Base-by-base conservation (phyloP, 352 stramenopile genomes). In the Phytophthora syringae region DNA sequence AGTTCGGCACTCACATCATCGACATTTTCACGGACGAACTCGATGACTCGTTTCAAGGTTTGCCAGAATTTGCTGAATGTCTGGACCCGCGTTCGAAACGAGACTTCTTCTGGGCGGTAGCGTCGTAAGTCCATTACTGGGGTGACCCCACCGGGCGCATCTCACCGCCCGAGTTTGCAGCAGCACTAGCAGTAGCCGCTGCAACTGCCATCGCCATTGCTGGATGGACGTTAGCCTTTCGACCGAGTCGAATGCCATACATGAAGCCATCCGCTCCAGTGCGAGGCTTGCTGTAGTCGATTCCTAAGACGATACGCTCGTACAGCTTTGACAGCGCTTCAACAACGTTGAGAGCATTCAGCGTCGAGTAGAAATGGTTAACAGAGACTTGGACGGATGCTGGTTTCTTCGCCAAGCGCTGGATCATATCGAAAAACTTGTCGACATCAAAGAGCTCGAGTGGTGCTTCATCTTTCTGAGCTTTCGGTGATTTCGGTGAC, bases 161-260 rank as follows among this genome's bases (percentile, higher is more conserved):
- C 28, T 56, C 63, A 15, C 40, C 57, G 9, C 45, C 47, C 9
- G 15, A 48, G 49, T 63, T 79, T 60, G 12, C 45, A 30, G 61
- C 61, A 34, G 60, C 60, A 22, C 70, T 58, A n/a, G 64, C 76
- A 32, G 65, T 52, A 0, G 69, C 77, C 18, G 66, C 40, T 20
- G 56, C 65, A 5, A 56, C 57, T 21, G 60, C 62, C 40, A 64
- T 64, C 5, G 56, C 63, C 51, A 81, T 78, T 4, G 76, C 70
- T 13, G 66, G 68, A 0, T 80, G 66, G 5, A 85, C 54, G 0
- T 57, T 68, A 11, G 67, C 48, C 37, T 92, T 94, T 30, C 86
- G 78, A 10, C 86, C 86, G 34, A 94, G 82, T 15, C 84, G 83
- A 57, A 94, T 87, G 6, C 84, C 84, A 39, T 92, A 93, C 21